Base-by-base conservation (phyloP, 257 asterid species). In the Nicotiana knightiana region DNA sequence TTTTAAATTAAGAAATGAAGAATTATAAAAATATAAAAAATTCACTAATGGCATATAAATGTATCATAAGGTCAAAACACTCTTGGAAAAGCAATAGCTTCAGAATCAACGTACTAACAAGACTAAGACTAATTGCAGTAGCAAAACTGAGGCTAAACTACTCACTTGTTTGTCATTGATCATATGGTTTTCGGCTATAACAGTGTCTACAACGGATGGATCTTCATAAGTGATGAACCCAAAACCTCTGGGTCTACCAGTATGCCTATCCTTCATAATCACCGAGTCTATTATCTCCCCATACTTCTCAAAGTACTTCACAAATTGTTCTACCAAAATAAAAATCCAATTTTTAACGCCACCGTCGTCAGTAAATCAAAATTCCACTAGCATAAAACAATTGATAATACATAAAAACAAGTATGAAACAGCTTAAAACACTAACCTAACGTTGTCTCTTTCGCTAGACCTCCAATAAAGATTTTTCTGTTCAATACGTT, bases 211-310 rank as follows among this genome's bases (percentile, higher is more conserved):
- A 70, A 93, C 97, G 4, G 85, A 46, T 2, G 97, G 95, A 82
- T 93, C 95, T 0, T 94, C 97, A 67, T 90, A 96, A 4, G 99
- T 94, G 46, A 94, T 94, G 87, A 96, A 96, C 63, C 99, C 97
- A 43, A 96, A 96, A 30, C 99, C 99, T 84, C 99, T 85, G 1
- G 98, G 99, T 21, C 98, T 93, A 35, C 99, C 97, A 3, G 99
- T 94, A 83, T 88, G 90, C 79, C 97, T 89, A 82, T 96, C 97
- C 82, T 93, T 96, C 98, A 96, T 94, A 82, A 96, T 96, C 61
- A 96, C 99, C 28, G 98, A 96, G 86, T 96, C 98, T 3, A 97
- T 94, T 68, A 96, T 96, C 87, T 94, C 97, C 43, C 99, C 99
- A 82, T 94, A 96, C 88, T 96, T 94, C 78, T 97, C 99, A 82